Base-by-base conservation (phyloP, 2,329 filamentous ascomycete genomes). In the Emergomyces orientalis region DNA sequence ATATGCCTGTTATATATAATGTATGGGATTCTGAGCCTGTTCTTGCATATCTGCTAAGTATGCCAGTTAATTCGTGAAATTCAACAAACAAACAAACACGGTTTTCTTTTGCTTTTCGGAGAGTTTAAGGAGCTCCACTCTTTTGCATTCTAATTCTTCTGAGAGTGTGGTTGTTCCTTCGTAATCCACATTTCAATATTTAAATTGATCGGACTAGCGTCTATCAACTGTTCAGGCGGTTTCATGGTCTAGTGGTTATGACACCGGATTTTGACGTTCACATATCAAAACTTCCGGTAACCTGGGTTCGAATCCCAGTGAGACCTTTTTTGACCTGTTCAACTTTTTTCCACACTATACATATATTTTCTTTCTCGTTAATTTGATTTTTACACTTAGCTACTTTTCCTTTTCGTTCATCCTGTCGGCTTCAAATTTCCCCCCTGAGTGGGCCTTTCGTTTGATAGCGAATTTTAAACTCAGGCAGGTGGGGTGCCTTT, bases 201-300 rank as follows among this genome's bases (percentile, higher is more conserved):
- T 41, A 41, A 41, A n/a, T n/a, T 1, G 7, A 25, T 25, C 8
- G 8, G 19, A 14, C 39, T 34, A 30, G 51, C 51, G 25, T 34
- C 51, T n/a, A 19, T 2, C 51, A 54, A n/a, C 14, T 54, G 27
- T 54, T 54, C 51, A 9, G 27, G 9, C 34, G 55, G 55, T 57
- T 57, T 57, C 55, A 57, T 57, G 55, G 55, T 57, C 55, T 57
- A 57, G 55, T 57, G 55, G 55, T 57, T 57, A 57, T 39, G 55
- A 57, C 55, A 57, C 37, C 55, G 55, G 55, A 57, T 57, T 57
- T 57, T 57, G 55, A 57, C 37, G 14, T 19, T 25, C 54, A 30
- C 11, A 41, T 19, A 41, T 57, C 55, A 57, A 37, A 57, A 57
- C 22, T 57, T 57, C 55, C 55, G 55, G 37, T 57, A 57, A 43